These are phyloP conservation scores for Euphorbia schlechtendalii DNA, from an alignment of 441 rosid species.

Conservation along the genomic window DNA sequence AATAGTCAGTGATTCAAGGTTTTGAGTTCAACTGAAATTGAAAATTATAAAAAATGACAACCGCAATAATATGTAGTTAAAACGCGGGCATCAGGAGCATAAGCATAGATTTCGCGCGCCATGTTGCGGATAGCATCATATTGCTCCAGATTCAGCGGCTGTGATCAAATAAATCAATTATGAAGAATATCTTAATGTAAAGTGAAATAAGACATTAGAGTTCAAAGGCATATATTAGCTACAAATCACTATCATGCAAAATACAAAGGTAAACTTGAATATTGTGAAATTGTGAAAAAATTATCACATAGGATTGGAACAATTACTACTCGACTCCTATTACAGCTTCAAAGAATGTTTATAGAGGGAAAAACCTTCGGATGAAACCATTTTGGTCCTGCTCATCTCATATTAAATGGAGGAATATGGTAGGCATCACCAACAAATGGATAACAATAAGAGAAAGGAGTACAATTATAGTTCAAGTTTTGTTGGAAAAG, in stretches of 20 bases:
- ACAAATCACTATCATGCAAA: background rate
- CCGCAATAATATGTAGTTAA: constrained; percentile 92
- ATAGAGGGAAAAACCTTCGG: background rate
- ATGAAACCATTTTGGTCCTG: background rate
- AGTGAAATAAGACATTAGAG: background rate
- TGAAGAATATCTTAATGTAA: constrained; percentile 10
- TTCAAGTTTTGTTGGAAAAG: background rate
- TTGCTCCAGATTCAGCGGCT: constrained; percentile 93
- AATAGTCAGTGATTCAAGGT: background rate
- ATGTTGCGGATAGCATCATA: constrained; percentile 64
- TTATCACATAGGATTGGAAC: background rate
- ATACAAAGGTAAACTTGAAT: background rate
- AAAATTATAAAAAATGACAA: constrained; percentile 17
- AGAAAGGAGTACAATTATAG: background rate
- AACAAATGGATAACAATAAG: background rate
- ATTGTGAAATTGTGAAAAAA: background rate
- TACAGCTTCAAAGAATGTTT: background rate
- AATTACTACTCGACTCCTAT: background rate
- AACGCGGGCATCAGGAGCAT: constrained; percentile 94
- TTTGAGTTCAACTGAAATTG: constrained; percentile 2
- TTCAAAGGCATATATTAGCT: background rate
- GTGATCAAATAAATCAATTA: constrained; percentile 29
- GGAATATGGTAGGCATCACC: background rate
- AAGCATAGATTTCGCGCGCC: constrained; percentile 80
- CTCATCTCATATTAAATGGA: background rate